Base-by-base conservation (phyloP, 805 yeast species). In the Hanseniaspora hatyaiensis region DNA sequence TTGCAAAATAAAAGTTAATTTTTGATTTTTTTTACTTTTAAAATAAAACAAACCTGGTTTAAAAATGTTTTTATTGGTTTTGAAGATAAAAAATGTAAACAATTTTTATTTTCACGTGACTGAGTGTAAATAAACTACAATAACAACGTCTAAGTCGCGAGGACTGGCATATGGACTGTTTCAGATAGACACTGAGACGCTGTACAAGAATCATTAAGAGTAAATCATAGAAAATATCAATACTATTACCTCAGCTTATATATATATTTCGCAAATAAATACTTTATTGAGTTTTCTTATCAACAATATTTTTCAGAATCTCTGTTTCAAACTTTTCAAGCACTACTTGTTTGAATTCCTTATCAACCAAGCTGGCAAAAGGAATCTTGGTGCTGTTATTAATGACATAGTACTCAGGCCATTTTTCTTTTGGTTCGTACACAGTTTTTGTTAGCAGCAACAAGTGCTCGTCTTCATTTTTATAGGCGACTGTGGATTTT, bases 261-360 rank as follows among this genome's bases (percentile, higher is more conserved):
- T n/a, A n/a, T n/a, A n/a, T n/a, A n/a, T n/a, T n/a, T n/a, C n/a
- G n/a, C n/a, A n/a, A n/a, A n/a, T n/a, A n/a, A n/a, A n/a, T n/a
- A n/a, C n/a, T n/a, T 23, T 29, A 43, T 6, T 43, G 30, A 2
- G 19, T 31, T 30, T 44, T 44, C 22, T 44, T 34, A 8, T 44
- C 15, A 16, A 30, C 23, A 8, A 37, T 15, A 4, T 5, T n/a
- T 8, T 12, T 29, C 6, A 19, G 6, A 3, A 45, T 11, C 13
- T n/a, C 3, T 13, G 29, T 15, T n/a, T 37, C 31, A 2, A 37
- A 45, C 3, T 6, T 3, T 1, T 45, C 42, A 20, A 28, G 31
- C 6, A 19, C 15, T 8, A 45, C 6, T 6, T 16, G 9, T 31
- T 23, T 37, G 12, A 15, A 36, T 13, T 45, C 49, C 4, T 18